A percentile compares a stretch with the other conserved stretches of the same genome.
Conservation (phyloP, 1,139 yeast species). For the Yamadazyma blattariae region DNA sequence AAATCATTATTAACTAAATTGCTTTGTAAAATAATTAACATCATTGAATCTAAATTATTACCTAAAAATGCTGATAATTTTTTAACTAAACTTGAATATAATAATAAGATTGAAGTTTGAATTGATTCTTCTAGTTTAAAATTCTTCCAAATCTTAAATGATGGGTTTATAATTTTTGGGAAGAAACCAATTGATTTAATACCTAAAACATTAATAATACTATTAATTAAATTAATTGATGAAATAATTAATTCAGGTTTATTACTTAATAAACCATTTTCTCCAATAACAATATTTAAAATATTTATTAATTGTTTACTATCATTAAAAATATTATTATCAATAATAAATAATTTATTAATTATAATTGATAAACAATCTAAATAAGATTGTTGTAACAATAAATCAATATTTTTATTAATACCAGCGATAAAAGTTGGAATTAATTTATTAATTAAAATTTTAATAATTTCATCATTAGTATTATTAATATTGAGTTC, state of each 20-base stretch:
- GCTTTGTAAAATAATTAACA: slow-evolving; percentile 57
- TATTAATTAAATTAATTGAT: slow-evolving; percentile 69
- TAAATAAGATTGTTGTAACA: slow-evolving; percentile 64
- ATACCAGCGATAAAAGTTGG: slow-evolving; percentile 49
- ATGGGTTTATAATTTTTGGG: slow-evolving; percentile 79
- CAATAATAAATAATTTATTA: slow-evolving; percentile 49
- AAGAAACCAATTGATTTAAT: slow-evolving; percentile 83
- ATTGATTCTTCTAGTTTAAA: slow-evolving; percentile 31
- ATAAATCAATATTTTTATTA: slow-evolving; percentile 33
- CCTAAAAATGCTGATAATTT: slow-evolving; percentile 85
- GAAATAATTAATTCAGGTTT: slow-evolving; percentile 69
- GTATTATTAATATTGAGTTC: slow-evolving; percentile 45
- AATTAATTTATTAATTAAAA: slow-evolving; percentile 43
- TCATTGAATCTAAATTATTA: slow-evolving; percentile 55
- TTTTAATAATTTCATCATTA: slow-evolving; percentile 38
- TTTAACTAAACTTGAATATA: slow-evolving; percentile 73
- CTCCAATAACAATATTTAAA: slow-evolving; percentile 52
- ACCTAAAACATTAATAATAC: slow-evolving; percentile 71
- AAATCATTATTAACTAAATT: slow-evolving; percentile 55
- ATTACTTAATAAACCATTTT: slow-evolving; percentile 49
- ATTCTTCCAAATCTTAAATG: slow-evolving; percentile 55
- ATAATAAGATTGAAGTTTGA: slow-evolving; percentile 66
- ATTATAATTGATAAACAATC: slow-evolving; percentile 67
- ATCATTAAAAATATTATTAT: slow-evolving; percentile 32
- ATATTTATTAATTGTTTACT: slow-evolving; percentile 46